A percentile compares a stretch with the other conserved stretches of the same genome.
These are phyloP conservation scores for Hyaloscypha finlandica DNA, from an alignment of 495 filamentous ascomycete species.

Conservation along the genomic window DNA sequence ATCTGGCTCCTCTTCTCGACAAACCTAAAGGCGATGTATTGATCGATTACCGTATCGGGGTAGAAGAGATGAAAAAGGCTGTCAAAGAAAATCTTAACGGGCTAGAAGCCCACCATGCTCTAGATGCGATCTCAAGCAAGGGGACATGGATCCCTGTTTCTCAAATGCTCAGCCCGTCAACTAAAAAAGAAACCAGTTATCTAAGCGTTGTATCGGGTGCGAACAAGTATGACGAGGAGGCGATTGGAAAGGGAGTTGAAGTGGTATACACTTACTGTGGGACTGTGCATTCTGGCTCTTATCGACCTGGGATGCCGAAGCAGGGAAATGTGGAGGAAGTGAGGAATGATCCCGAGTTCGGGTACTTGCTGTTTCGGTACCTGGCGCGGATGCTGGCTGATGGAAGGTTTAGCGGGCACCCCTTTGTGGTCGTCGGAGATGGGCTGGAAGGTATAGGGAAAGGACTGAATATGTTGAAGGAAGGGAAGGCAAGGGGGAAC, in stretches of 20 bases:
- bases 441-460: slow-evolving; percentile 59
- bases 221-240: slow-evolving; percentile 37
- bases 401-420: slow-evolving; percentile 63
- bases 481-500: slow-evolving; percentile 61
- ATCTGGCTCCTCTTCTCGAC: slow-evolving; percentile 63
- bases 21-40: slow-evolving; percentile 64
- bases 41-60: slow-evolving; percentile 69
- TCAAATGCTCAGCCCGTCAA: slow-evolving; percentile 40
- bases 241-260: slow-evolving; percentile 34
- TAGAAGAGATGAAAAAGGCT: slow-evolving; percentile 49
- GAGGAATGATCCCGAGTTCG: slow-evolving; percentile 53
- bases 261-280: slow-evolving; percentile 52
- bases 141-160: slow-evolving; percentile 46
- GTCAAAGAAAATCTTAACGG: slow-evolving; percentile 47
- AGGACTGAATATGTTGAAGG: slow-evolving; percentile 56
- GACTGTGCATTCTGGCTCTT: slow-evolving; percentile 49
- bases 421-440: slow-evolving; percentile 56
- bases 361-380: slow-evolving; percentile 54
- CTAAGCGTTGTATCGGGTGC: slow-evolving; percentile 28
- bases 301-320: slow-evolving; percentile 18
- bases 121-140: slow-evolving; percentile 61
- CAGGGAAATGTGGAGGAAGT: slow-evolving; percentile 12
- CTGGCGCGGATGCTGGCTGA: slow-evolving; percentile 54
- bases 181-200: neutral
- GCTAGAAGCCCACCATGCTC: slow-evolving; percentile 45